Base-by-base conservation (phyloP, 148 eudicot species). In the Amaranthus palmeri region DNA sequence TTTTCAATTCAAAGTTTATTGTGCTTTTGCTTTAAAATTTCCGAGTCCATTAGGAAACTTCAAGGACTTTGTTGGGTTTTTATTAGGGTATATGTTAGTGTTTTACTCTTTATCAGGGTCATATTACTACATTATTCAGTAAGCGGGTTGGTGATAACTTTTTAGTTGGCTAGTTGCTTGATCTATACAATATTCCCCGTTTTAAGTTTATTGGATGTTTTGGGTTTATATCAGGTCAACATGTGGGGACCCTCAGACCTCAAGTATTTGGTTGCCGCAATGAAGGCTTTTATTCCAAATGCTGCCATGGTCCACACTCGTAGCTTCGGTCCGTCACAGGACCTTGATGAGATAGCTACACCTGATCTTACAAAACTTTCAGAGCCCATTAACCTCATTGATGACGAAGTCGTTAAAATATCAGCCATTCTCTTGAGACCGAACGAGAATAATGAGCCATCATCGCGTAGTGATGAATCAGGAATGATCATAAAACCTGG, bases 261-360 rank as follows among this genome's bases (percentile, higher is more conserved):
- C 51, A 77, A 83, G 42, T 86, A 84, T 57, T 72, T 95, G 69
- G 87, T 91, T 43, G 80, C 81, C 72, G 98, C 97, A 36, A 95
- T 91, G 98, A 83, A 85, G 68, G 78, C 92, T 10, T 91, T 95
- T 77, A 89, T 95, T 79, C 97, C 98, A 57, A 91, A 84, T 78
- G 96, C 96, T 73, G 92, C 97, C 85, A 91, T 95, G 98, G 93
- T 91, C 69, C 88, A 95, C 76, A 83, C 98, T 3, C 85, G 53
- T 36, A 89, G 97, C 81, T 95, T 95, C 76, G 98, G 97, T 53
- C 79, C 87, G 40, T 71, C 81, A 52, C 69, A 79, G 64, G 68
- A 72, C 49, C 73, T 80, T 56, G 76, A 78, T 44, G 87, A 80
- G 54, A 69, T 63, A 77, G 77, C 80, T 54, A 40, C 64, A 51